A percentile compares a stretch with the other conserved stretches of the same genome.
These are phyloP conservation scores for Penicillium herquei DNA, from an alignment of 495 filamentous ascomycete species.

Conservation along the genomic window DNA sequence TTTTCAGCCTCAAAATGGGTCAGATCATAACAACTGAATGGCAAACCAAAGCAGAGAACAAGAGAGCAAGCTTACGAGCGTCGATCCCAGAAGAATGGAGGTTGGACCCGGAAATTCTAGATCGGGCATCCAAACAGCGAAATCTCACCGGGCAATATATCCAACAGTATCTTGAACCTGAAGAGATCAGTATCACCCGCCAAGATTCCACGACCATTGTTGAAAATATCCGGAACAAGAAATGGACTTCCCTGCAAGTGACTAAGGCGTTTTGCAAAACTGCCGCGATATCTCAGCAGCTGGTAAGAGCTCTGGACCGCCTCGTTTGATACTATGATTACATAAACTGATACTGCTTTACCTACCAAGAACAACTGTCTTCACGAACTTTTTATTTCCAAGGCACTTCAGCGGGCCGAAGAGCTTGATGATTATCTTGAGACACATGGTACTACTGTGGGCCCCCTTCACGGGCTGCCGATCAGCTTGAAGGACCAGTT, in stretches of 20 bases:
- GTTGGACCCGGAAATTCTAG: too few relatives aligned
- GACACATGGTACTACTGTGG: constrained; percentile 10
- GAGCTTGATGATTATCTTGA: constrained; percentile 15
- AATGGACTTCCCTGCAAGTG: constrained; percentile 28
- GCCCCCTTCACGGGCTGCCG: constrained; percentile 19
- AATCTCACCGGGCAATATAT: too few relatives aligned
- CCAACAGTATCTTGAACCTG: too few relatives aligned
- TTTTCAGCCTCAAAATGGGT: too few relatives aligned
- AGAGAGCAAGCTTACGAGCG: too few relatives aligned
- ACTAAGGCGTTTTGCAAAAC: constrained; percentile 45
- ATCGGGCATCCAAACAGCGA: too few relatives aligned
- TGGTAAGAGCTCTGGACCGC: constrained; percentile 18
- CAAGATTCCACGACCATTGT: background rate
- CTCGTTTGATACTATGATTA: background rate
- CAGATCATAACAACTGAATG: too few relatives aligned
- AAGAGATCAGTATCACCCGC: background rate
- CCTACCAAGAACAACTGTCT: background rate
- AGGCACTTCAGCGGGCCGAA: background rate
- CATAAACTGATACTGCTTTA: background rate
- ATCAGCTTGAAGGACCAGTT: constrained; percentile 26
- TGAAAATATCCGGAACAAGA: background rate
- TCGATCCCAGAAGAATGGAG: too few relatives aligned
- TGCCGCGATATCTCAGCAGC: constrained; percentile 44
- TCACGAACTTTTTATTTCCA: background rate
- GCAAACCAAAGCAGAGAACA: too few relatives aligned